These are phyloP conservation scores for Plectranthus barbatus DNA, from an alignment of 257 asterid species.

Conservation along the genomic window DNA sequence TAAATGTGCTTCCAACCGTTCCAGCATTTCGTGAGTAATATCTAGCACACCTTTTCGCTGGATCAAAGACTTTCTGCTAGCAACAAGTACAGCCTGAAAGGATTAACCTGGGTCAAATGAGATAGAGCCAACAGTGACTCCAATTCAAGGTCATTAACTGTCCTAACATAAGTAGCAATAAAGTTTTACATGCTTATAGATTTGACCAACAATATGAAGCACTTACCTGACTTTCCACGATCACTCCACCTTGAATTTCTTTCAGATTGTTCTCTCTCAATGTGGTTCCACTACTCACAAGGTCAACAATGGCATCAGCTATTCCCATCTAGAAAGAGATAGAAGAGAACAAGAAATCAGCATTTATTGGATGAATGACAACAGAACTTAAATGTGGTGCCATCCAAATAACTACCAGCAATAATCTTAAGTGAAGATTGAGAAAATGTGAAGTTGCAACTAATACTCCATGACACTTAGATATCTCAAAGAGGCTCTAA, in stretches of 20 bases:
- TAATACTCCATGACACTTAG: background rate
- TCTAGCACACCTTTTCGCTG: slow-evolving; percentile 74
- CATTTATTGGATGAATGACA: background rate
- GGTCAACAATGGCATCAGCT: slow-evolving; percentile 98
- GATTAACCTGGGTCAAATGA: slow-evolving; percentile 13
- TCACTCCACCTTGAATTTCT: slow-evolving; percentile 86
- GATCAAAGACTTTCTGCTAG: slow-evolving; percentile 78
- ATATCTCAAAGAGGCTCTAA: background rate
- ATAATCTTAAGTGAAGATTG: background rate
- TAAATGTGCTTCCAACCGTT: slow-evolving; percentile 93
- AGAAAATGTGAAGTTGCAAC: slow-evolving; percentile 5
- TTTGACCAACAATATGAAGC: slow-evolving; percentile 1
- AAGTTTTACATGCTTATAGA: background rate
- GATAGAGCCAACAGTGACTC: slow-evolving; percentile 1
- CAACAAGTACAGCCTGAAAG: slow-evolving; percentile 84
- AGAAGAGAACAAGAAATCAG: slow-evolving; percentile 10
- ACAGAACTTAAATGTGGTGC: background rate
- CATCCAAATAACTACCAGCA: background rate
- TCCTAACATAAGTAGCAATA: background rate
- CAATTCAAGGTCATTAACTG: background rate
- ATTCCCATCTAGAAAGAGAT: slow-evolving; percentile 70
- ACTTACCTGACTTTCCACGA: slow-evolving; percentile 90
- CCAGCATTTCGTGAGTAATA: slow-evolving; percentile 90
- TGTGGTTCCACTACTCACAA: slow-evolving; percentile 98
- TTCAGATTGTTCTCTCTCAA: slow-evolving; percentile 85